Percentiles rank a stretch among this genome's conserved stretches.
Conservation (phyloP, 1,284 basidiomycete species). For the Waitea zeae region DNA sequence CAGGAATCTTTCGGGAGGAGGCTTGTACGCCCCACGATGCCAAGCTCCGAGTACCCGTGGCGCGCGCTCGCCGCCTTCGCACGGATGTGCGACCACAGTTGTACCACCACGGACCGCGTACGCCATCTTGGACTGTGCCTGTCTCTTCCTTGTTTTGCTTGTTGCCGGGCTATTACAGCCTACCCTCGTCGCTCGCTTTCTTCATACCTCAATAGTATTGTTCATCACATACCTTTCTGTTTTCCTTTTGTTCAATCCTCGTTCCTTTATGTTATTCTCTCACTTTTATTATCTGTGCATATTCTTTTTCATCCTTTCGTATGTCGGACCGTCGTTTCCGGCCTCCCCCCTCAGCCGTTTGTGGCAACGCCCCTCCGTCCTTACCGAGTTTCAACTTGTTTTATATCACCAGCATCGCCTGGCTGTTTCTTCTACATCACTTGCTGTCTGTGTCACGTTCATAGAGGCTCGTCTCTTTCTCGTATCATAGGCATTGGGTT, state of each 20-base stretch:
- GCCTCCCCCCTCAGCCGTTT: constrained; percentile 3
- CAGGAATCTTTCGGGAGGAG: too few species aligned
- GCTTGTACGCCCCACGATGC: too few species aligned
- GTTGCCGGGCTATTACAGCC: too few species aligned
- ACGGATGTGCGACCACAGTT: not conserved
- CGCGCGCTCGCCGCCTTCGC: too few species aligned
- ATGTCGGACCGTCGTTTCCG: constrained; percentile 4
- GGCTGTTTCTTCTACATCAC: not conserved
- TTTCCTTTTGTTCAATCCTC: constrained; percentile 5
- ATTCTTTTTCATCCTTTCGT: constrained; percentile 4
- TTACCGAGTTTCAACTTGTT: not conserved
- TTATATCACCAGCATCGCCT: not conserved
- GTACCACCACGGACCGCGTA: not conserved
- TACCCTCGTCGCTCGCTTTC: too few species aligned
- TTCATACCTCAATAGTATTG: too few species aligned
- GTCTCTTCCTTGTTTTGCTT: too few species aligned
- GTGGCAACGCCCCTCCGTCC: constrained; percentile 1
- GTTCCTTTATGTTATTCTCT: constrained; percentile 3
- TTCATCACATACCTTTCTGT: constrained; percentile 1
- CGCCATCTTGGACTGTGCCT: too few species aligned
- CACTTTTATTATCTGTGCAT: not conserved
- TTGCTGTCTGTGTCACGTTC: too few species aligned
- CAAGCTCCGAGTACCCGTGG: too few species aligned
- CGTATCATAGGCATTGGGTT: too few species aligned
- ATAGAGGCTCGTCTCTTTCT: too few species aligned